Conservation (phyloP, 805 yeast genomes). For the Yueomyces sinensis region DNA sequence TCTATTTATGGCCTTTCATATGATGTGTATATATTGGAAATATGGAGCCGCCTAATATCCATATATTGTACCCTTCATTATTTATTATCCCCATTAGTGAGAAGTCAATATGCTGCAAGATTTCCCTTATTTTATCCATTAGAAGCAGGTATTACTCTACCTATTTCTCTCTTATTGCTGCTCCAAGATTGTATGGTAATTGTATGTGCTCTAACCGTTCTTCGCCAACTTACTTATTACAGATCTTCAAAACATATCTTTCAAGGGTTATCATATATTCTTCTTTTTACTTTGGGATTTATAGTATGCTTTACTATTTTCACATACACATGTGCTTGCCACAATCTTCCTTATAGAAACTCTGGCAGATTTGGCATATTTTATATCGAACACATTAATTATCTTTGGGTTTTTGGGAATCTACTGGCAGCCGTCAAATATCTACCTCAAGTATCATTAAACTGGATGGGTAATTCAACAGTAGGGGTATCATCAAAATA, state of each 20-base stretch:
- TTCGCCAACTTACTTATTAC: conserved; percentile 20
- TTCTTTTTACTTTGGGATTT: conserved; percentile 2
- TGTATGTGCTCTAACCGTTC: conserved; percentile 7
- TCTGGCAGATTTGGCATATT: conserved; percentile 24
- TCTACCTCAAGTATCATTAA: conserved; percentile 30
- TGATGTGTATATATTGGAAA: conserved; percentile 18
- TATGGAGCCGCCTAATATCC: conserved; percentile 5
- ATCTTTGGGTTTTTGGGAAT: conserved; percentile 27
- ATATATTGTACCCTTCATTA: conserved; percentile 17
- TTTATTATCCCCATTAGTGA: conserved; percentile 12
- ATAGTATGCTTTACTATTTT: conserved; percentile 6
- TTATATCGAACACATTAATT: conserved; percentile 30
- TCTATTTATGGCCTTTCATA: conserved; percentile 29
- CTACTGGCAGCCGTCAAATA: conserved; percentile 15
- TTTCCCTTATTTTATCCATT: conserved; percentile 23
- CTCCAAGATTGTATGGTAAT: conserved; percentile 9
- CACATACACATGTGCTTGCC: conserved; percentile 11
- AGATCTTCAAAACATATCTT: conserved; percentile 23
- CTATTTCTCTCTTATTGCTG: conserved; percentile 13
- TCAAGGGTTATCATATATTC: conserved; percentile 25
- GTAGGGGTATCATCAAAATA: conserved; percentile 18
- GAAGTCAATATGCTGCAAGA: conserved; percentile 18
- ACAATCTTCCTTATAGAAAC: conserved; percentile 7
- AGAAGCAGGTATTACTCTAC: conserved; percentile 5
- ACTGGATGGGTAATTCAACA: conserved; percentile 26